phyloP scores from a whole-genome alignment of 2,329 filamentous ascomycete genomes.

The Colletotrichum aenigma region DNA sequence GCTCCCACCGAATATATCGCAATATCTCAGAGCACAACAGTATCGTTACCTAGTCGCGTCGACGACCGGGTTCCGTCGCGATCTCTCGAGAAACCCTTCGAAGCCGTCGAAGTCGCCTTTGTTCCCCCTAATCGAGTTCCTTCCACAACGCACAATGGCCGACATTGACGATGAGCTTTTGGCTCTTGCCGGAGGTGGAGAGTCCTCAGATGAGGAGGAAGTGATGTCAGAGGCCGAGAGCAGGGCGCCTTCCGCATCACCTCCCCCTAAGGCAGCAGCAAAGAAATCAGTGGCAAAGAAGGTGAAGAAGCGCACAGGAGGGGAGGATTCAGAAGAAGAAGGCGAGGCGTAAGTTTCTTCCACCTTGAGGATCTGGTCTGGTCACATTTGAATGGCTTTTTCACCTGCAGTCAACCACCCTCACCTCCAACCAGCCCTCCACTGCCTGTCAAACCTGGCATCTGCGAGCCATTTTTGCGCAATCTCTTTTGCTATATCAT shows the following conservation, averaged over 20 bases:
- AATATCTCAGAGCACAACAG: background rate
- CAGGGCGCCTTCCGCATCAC: slow-evolving; percentile 60
- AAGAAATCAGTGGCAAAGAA: slow-evolving; percentile 47
- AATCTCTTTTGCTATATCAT: background rate
- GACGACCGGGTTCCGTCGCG: background rate
- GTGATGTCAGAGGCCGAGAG: slow-evolving; percentile 56
- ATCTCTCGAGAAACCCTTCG: background rate
- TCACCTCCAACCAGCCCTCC: background rate
- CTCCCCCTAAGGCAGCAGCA: slow-evolving; percentile 40
- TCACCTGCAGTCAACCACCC: background rate
- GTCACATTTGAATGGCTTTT: too few relatives aligned
- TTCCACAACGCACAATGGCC: slow-evolving; percentile 64
- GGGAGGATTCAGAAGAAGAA: slow-evolving; percentile 76
- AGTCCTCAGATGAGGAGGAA: slow-evolving; percentile 64
- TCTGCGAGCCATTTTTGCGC: background rate
- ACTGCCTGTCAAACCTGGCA: background rate
- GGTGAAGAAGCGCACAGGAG: slow-evolving; percentile 54
- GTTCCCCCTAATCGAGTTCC: background rate
- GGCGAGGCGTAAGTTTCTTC: slow-evolving; percentile 76
- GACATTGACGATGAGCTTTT: slow-evolving; percentile 94
- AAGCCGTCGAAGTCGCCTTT: background rate
- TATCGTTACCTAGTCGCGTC: background rate
- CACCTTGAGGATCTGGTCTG: background rate
- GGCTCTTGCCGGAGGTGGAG: slow-evolving; percentile 83
- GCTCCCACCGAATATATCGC: background rate